phyloP scores from a whole-genome alignment of 78 protist species.

The Dictyostelium purpureum region DNA sequence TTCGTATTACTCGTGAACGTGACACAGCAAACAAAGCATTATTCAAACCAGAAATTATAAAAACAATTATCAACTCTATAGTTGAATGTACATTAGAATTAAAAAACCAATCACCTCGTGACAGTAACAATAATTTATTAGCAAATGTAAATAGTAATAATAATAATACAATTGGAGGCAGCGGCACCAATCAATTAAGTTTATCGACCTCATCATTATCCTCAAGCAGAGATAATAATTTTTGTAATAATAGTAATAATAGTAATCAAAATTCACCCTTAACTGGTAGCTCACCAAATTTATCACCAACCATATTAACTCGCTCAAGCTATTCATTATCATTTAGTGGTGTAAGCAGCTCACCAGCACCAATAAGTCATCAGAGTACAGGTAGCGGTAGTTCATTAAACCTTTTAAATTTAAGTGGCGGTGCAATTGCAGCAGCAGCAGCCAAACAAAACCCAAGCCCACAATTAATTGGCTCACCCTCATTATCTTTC shows the following conservation, averaged over 20 bases:
- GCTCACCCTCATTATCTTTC: conserved; percentile 9
- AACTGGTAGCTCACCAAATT: conserved; percentile 10
- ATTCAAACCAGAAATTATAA: conserved; percentile 33
- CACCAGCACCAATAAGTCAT: background rate
- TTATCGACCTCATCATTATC: background rate
- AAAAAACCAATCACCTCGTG: background rate
- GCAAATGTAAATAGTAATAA: background rate
- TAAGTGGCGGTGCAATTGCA: conserved; percentile 5
- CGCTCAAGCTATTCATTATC: conserved; percentile 10
- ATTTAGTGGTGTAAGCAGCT: background rate
- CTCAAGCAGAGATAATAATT: background rate
- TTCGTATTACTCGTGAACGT: background rate
- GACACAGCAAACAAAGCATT: conserved; percentile 28
- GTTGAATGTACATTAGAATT: conserved; percentile 39
- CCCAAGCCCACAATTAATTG: background rate
- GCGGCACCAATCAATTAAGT: background rate
- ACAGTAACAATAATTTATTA: background rate
- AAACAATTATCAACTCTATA: conserved; percentile 22
- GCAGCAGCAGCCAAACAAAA: no score
- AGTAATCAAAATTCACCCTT: background rate
- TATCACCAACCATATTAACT: background rate
- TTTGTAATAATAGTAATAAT: background rate
- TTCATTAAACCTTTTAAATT: background rate
- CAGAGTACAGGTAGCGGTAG: background rate
- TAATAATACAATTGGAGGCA: background rate